Evolutionary conservation across 306 rosid genomes (phyloP), one percentile per base, ranked within the genome.

Genomic region (Ochetophila trinervis): DNA sequence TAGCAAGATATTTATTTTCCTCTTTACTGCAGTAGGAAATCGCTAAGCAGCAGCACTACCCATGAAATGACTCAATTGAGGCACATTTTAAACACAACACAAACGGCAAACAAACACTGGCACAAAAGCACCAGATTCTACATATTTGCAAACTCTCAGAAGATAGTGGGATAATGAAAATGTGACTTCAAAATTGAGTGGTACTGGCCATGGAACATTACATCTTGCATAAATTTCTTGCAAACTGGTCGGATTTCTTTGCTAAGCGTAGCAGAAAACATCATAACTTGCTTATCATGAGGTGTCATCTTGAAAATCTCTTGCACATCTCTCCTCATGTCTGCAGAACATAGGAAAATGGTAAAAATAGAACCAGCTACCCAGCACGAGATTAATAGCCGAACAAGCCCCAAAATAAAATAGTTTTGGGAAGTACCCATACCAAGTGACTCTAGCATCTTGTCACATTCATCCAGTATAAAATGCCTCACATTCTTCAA

Each of bases 161-260:
- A 69, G 84, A 83, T 70, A 76, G 80, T 40, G 82, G 66, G 74
- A 87, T 69, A 73, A 82, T 82, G 85, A 80, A 87, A 87, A 86
- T 82, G 78, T 83, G 84, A 86, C 91, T 79, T 85, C 86, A 60
- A 89, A 77, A 91, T 91, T 78, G 86, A 92, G 92, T 81, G 85
- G 82, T 62, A 79, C 85, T 86, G 89, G 96, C 90, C 89, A 89
- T 78, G 83, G 83, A 67, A 90, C 87, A 90, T 93, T 93, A 93
- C 99, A 86, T 93, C 99, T 93, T 93, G 99, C 99, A 93, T 93
- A 70, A 93, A 93, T 72, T 90, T 93, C 85, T 93, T 90, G 97
- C 99, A 93, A 83, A 93, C 97, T 20, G 99, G 99, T 17, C 99
- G 99, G 66, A 93, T 93, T 67, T 93, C 99, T 84, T 93, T 93